Evolutionary conservation across 441 rosid genomes (phyloP).

Genomic region (Codiaeum variegatum): DNA sequence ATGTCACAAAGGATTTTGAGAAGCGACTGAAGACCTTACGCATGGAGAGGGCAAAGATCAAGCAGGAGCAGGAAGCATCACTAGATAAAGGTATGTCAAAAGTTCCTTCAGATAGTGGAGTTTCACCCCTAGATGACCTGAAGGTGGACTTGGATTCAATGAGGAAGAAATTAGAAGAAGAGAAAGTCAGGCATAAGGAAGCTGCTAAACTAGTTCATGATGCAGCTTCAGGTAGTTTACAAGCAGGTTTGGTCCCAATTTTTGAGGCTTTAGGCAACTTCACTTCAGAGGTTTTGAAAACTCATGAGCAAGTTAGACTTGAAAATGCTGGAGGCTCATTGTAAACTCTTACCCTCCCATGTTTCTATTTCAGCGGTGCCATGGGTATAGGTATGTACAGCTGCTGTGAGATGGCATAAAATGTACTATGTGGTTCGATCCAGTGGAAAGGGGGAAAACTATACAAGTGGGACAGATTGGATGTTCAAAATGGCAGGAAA

Average conservation of each 20-base stretch:
- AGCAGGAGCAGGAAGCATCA: slow-evolving; percentile 41
- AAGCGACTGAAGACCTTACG: slow-evolving; percentile 42
- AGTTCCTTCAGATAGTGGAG: slow-evolving; percentile 52
- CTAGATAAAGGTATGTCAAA: slow-evolving; percentile 53
- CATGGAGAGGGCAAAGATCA: slow-evolving; percentile 41
- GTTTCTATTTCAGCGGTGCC: neutral
- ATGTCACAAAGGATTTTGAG: slow-evolving; percentile 63
- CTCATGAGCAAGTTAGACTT: slow-evolving; percentile 74
- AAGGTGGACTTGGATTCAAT: slow-evolving; percentile 88
- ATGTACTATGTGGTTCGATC: slow-evolving; percentile 9
- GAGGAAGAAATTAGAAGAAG: slow-evolving; percentile 66
- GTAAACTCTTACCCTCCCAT: slow-evolving; percentile 11
- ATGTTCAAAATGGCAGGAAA: neutral
- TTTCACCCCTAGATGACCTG: slow-evolving; percentile 76
- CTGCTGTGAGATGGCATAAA: neutral
- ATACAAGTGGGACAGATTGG: neutral
- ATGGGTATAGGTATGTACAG: slow-evolving; percentile 27
- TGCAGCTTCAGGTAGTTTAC: slow-evolving; percentile 80
- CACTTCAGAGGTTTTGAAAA: slow-evolving; percentile 73
- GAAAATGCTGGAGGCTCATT: slow-evolving; percentile 27
- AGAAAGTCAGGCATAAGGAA: slow-evolving; percentile 65
- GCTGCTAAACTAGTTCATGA: slow-evolving; percentile 59
- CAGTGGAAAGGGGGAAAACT: neutral
- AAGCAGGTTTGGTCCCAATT: slow-evolving; percentile 76
- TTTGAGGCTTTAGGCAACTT: slow-evolving; percentile 78